Conservation (phyloP, 768 basidiomycete species). For the Leccinum subgranulosum region DNA sequence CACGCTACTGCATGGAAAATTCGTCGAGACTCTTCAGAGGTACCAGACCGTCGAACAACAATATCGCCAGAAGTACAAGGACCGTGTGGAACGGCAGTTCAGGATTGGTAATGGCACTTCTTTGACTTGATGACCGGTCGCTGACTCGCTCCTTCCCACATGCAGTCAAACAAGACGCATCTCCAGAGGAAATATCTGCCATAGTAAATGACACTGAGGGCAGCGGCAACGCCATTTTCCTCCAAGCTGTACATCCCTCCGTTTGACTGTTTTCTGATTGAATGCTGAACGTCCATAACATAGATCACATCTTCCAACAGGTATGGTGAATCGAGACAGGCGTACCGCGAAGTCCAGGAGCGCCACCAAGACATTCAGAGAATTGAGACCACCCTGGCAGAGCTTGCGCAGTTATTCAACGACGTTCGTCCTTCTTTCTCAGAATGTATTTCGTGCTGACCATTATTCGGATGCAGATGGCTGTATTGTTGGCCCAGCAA, state of each 20-base stretch:
- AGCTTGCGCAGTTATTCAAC: conserved; percentile 83
- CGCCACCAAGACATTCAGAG: conserved; percentile 81
- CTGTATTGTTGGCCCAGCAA: conserved; percentile 73
- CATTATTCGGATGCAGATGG: conserved; percentile 54
- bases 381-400: conserved; percentile 85
- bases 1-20: conserved; percentile 60
- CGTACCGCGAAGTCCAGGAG: conserved; percentile 85
- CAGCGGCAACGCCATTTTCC: conserved; percentile 67
- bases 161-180: conserved; percentile 83
- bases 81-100: conserved; percentile 71
- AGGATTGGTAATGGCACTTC: conserved; percentile 54
- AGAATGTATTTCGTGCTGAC: background rate
- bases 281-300: background rate
- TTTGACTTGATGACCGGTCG: background rate
- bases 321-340: conserved; percentile 80
- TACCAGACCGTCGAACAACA: conserved; percentile 78
- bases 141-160: background rate
- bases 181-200: conserved; percentile 70
- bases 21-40: conserved; percentile 71
- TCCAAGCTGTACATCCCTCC: conserved; percentile 52
- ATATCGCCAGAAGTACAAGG: conserved; percentile 58
- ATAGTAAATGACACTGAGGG: conserved; percentile 63
- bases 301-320: conserved; percentile 74
- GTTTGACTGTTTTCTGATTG: background rate
- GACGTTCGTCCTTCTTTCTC: conserved; percentile 49